These are phyloP conservation scores for Epichloe baconii DNA, from an alignment of 2,329 filamentous ascomycete genomes.

Conservation along the genomic window DNA sequence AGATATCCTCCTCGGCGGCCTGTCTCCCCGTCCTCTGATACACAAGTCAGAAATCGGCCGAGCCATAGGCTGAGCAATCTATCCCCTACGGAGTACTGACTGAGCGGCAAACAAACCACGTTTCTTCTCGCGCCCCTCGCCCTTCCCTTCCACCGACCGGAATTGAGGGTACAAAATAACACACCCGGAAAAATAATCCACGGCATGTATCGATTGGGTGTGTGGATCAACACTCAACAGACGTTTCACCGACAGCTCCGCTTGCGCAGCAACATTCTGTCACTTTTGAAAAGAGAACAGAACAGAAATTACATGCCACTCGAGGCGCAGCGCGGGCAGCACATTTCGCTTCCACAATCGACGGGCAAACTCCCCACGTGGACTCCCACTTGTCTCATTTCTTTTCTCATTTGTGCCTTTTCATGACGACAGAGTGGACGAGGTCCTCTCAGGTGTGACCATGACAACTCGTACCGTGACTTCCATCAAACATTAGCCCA, in stretches of 20 bases:
- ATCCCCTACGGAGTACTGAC: not conserved
- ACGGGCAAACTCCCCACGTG: not conserved
- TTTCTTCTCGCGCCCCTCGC: not conserved
- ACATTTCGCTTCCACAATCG: not conserved
- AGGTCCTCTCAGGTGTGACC: not conserved
- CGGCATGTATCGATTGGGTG: not conserved
- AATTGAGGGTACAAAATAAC: not conserved
- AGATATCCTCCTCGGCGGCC: conserved; percentile 28
- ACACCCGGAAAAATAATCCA: not conserved
- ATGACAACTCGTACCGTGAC: not conserved
- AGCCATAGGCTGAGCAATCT: conserved; percentile 32
- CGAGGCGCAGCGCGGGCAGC: too few species aligned
- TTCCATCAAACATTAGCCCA: too few species aligned
- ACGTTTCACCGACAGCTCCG: not conserved
- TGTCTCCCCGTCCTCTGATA: conserved; percentile 36
- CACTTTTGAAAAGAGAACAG: too few species aligned
- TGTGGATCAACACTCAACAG: not conserved
- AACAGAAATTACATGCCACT: too few species aligned
- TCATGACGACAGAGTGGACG: too few species aligned
- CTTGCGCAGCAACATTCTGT: too few species aligned
- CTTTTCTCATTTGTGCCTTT: not conserved
- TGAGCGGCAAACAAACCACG: too few species aligned
- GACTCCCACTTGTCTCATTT: not conserved
- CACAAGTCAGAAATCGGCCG: conserved; percentile 37
- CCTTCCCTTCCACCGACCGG: too few species aligned